A percentile compares a stretch with the other conserved stretches of the same genome.
Conservation (phyloP, 345 rosid genomes). For the Populus davidiana region DNA sequence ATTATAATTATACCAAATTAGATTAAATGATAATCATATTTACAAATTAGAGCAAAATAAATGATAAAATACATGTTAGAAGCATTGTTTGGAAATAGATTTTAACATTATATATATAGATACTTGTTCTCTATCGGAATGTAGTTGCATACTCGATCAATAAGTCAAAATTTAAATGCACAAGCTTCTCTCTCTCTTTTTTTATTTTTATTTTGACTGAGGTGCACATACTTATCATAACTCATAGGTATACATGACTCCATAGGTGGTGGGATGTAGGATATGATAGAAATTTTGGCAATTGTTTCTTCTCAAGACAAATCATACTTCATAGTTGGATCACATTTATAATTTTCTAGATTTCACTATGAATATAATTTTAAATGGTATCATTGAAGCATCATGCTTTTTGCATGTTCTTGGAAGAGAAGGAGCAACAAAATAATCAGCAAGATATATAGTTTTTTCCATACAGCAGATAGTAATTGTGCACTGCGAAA, state of each 20-base stretch:
- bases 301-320: background rate
- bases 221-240: background rate
- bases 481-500: slow-evolving; percentile 28
- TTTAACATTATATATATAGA: background rate
- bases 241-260: background rate
- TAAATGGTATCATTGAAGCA: background rate
- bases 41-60: background rate
- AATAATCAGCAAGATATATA: background rate
- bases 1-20: background rate
- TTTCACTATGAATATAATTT: background rate
- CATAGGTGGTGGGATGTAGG: background rate
- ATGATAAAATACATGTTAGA: background rate
- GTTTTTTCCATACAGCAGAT: slow-evolving; percentile 23
- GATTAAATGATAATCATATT: background rate
- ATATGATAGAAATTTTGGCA: background rate
- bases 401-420: background rate
- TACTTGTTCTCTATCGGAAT: background rate
- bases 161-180: background rate
- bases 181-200: too few relatives aligned
- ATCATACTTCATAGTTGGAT: background rate
- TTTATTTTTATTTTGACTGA: too few relatives aligned
- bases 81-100: background rate
- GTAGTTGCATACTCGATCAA: background rate
- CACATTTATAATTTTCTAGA: background rate
- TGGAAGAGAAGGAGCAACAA: background rate